These are phyloP conservation scores for Amanita jacksonii DNA, from an alignment of 768 basidiomycete species.

Conservation along the genomic window DNA sequence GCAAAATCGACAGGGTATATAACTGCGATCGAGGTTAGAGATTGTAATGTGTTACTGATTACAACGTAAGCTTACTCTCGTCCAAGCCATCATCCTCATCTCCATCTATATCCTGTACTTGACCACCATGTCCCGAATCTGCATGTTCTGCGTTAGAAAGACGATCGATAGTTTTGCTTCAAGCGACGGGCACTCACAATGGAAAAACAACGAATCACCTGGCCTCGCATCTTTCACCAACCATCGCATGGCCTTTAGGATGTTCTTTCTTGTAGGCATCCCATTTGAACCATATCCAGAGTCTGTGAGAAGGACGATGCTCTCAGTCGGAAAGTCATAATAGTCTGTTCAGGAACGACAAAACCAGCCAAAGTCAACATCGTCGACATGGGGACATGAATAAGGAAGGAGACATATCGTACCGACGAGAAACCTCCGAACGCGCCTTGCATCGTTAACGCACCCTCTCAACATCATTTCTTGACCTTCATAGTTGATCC, in stretches of 20 bases:
- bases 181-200: conserved; percentile 36
- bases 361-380: too few species aligned
- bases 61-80: conserved; percentile 38
- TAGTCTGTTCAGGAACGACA: conserved; percentile 19
- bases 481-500: conserved; percentile 68
- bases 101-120: conserved; percentile 66
- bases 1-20: conserved; percentile 90
- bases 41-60: neutral
- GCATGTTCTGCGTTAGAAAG: neutral
- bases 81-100: conserved; percentile 77
- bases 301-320: conserved; percentile 66
- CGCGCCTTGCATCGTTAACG: conserved; percentile 70
- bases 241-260: conserved; percentile 41
- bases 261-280: conserved; percentile 35
- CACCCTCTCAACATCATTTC: conserved; percentile 59
- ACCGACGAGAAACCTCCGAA: conserved; percentile 46
- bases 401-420: conserved; percentile 22
- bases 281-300: conserved; percentile 26
- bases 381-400: conserved; percentile 1
- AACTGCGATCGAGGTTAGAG: conserved; percentile 26
- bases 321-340: conserved; percentile 45
- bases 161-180: too few species aligned
- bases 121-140: conserved; percentile 94
- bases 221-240: conserved; percentile 58
- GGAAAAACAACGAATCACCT: conserved; percentile 72